Evolutionary conservation across 2,329 filamentous ascomycete genomes (phyloP).

Genomic region (Clonostachys sp.): DNA sequence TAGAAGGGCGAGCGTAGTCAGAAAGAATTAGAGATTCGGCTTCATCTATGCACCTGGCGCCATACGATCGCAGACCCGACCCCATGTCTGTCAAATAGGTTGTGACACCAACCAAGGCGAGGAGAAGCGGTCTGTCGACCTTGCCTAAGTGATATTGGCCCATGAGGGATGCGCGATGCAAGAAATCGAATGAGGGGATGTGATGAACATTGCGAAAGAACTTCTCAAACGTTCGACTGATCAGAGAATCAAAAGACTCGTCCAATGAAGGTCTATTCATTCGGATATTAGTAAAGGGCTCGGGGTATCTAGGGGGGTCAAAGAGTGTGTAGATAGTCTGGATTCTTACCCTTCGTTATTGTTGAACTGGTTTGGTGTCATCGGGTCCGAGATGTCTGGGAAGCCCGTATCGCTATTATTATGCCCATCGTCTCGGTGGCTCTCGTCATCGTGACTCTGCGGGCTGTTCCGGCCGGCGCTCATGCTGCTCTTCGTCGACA

Average conservation of each 20-base stretch:
- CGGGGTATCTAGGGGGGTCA: background rate
- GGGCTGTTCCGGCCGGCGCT: slow-evolving; percentile 19
- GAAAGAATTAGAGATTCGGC: slow-evolving; percentile 47
- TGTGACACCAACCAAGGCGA: slow-evolving; percentile 52
- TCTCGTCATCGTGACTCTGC: slow-evolving; percentile 25
- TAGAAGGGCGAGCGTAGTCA: slow-evolving; percentile 50
- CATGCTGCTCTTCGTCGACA: slow-evolving; percentile 10
- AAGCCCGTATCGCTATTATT: slow-evolving; percentile 26
- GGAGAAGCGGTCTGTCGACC: slow-evolving; percentile 47
- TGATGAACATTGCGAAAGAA: slow-evolving; percentile 57
- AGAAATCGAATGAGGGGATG: slow-evolving; percentile 53
- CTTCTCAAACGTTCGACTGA: slow-evolving; percentile 47
- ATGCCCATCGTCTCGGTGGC: slow-evolving; percentile 19
- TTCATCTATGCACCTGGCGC: slow-evolving; percentile 48
- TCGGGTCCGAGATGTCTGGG: slow-evolving; percentile 22
- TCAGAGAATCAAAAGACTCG: slow-evolving; percentile 41
- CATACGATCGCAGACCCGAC: slow-evolving; percentile 44
- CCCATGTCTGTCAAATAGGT: slow-evolving; percentile 51
- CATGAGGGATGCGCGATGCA: slow-evolving; percentile 56
- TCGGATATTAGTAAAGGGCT: slow-evolving; percentile 10
- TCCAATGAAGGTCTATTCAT: slow-evolving; percentile 23
- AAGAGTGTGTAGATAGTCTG: background rate
- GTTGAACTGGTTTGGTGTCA: slow-evolving; percentile 23
- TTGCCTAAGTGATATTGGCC: slow-evolving; percentile 53
- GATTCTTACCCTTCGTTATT: slow-evolving; percentile 21